Conservation (phyloP, 164 flowering plant species). For the Platanus orientalis region DNA sequence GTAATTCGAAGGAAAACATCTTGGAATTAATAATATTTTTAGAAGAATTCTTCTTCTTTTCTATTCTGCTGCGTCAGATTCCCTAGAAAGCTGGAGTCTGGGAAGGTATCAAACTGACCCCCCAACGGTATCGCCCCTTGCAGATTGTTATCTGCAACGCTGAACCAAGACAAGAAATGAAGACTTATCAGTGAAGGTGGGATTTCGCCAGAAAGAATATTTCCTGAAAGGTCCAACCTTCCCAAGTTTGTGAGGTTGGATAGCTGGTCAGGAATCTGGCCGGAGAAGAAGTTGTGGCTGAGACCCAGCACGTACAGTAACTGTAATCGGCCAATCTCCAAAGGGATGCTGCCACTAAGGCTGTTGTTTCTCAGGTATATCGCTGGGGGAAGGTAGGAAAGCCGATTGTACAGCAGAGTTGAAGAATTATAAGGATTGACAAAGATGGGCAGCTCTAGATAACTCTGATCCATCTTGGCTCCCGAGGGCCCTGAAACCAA, state of each 20-base stretch:
- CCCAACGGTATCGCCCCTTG: conserved; percentile 61
- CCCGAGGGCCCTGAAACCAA: too few relatives aligned
- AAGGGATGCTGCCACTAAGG: conserved; percentile 49
- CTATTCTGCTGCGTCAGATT: conserved; percentile 46
- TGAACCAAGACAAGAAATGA: conserved; percentile 52
- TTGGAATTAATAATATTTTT: too few relatives aligned
- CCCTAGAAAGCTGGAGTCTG: conserved; percentile 43
- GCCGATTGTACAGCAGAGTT: conserved; percentile 49
- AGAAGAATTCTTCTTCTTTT: too few relatives aligned
- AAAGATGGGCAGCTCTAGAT: too few relatives aligned
- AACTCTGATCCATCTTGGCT: too few relatives aligned
- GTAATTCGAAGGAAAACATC: too few relatives aligned
- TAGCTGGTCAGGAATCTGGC: conserved; percentile 49
- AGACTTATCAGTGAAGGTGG: conserved; percentile 50
- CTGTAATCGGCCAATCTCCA: conserved; percentile 48
- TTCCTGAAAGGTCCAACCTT: conserved; percentile 47
- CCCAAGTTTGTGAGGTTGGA: conserved; percentile 52
- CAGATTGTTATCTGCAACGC: conserved; percentile 55
- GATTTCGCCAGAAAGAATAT: conserved; percentile 50
- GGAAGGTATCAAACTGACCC: conserved; percentile 59
- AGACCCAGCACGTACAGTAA: conserved; percentile 51
- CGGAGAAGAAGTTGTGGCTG: conserved; percentile 43
- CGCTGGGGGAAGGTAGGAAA: conserved; percentile 54
- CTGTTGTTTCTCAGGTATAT: conserved; percentile 45
- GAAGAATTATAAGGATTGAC: conserved; percentile 15